A percentile compares a stretch with the other conserved stretches of the same genome.
These are phyloP conservation scores for Phytopythium helicoides DNA, from an alignment of 352 stramenopile species.

Conservation along the genomic window DNA sequence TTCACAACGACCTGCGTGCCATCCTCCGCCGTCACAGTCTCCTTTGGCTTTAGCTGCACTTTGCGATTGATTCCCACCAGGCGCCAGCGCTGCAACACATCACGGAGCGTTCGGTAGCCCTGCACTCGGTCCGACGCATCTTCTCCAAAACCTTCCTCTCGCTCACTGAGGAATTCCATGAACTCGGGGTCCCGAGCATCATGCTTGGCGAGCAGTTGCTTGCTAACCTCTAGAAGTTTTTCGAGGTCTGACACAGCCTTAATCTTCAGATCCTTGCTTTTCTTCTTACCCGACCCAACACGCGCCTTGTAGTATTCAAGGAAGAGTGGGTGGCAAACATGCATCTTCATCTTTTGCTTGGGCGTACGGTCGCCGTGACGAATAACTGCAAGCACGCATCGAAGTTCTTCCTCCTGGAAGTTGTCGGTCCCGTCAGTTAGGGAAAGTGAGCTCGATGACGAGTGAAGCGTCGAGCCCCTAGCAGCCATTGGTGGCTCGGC, in stretches of 20 bases:
- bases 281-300: slow-evolving; percentile 40
- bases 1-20: slow-evolving; percentile 63
- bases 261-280: slow-evolving; percentile 85
- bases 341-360: slow-evolving; percentile 99
- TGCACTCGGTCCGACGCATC: slow-evolving; percentile 77
- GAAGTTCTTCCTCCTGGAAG: slow-evolving; percentile 94
- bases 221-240: slow-evolving; percentile 73
- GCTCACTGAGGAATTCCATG: slow-evolving; percentile 61
- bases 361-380: slow-evolving; percentile 98
- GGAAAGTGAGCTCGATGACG: not conserved
- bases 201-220: slow-evolving; percentile 66
- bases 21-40: slow-evolving; percentile 41
- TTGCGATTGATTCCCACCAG: slow-evolving; percentile 98
- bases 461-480: slow-evolving; percentile 19
- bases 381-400: slow-evolving; percentile 99
- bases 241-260: slow-evolving; percentile 83
- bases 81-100: slow-evolving; percentile 92
- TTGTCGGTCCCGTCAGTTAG: slow-evolving; percentile 19
- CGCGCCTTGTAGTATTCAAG: slow-evolving; percentile 79
- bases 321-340: slow-evolving; percentile 89
- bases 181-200: slow-evolving; percentile 60
- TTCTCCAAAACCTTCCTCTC: slow-evolving; percentile 51
- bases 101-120: slow-evolving; percentile 85
- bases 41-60: slow-evolving; percentile 92
- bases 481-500: slow-evolving; percentile 49